phyloP scores from a whole-genome alignment of 2,329 filamentous ascomycete species.

The Botrytis elliptica region DNA sequence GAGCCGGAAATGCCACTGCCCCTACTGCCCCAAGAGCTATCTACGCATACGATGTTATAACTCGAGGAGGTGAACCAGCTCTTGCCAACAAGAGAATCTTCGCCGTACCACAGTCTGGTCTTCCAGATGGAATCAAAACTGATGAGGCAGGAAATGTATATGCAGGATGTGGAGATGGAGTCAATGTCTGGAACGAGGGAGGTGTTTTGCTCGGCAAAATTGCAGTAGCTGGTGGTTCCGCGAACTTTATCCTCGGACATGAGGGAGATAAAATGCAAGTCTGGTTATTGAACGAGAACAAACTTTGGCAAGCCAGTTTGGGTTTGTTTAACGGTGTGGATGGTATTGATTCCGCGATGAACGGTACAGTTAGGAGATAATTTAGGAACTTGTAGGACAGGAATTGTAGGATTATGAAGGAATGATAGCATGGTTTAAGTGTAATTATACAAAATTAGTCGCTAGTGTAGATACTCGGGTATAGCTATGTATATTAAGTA shows the following conservation, averaged over 20 bases:
- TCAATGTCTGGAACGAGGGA: slow-evolving; percentile 52
- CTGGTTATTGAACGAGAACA: slow-evolving; percentile 28
- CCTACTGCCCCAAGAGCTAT: slow-evolving; percentile 42
- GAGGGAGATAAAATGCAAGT: slow-evolving; percentile 21
- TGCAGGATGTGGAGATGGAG: slow-evolving; percentile 52
- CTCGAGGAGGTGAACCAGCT: slow-evolving; percentile 16
- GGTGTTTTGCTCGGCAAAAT: slow-evolving; percentile 57
- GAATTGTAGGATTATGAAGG: background rate
- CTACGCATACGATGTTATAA: slow-evolving; percentile 31
- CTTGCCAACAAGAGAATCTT: slow-evolving; percentile 44
- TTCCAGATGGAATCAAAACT: slow-evolving; percentile 58
- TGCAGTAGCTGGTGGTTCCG: slow-evolving; percentile 31
- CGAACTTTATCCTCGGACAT: slow-evolving; percentile 26
- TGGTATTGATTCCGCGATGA: background rate
- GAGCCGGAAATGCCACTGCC: slow-evolving; percentile 41
- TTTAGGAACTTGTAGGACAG: background rate
- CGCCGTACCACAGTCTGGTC: slow-evolving; percentile 51
- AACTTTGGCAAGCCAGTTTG: slow-evolving; percentile 25
- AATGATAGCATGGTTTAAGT: background rate
- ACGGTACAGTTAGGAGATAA: background rate
- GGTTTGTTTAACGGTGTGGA: background rate
- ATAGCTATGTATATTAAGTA: background rate
- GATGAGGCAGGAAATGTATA: slow-evolving; percentile 55
- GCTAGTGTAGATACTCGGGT: background rate
- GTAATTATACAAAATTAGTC: background rate